These are phyloP conservation scores for Corynespora cassiicola DNA, from an alignment of 2,329 filamentous ascomycete species.

Conservation along the genomic window DNA sequence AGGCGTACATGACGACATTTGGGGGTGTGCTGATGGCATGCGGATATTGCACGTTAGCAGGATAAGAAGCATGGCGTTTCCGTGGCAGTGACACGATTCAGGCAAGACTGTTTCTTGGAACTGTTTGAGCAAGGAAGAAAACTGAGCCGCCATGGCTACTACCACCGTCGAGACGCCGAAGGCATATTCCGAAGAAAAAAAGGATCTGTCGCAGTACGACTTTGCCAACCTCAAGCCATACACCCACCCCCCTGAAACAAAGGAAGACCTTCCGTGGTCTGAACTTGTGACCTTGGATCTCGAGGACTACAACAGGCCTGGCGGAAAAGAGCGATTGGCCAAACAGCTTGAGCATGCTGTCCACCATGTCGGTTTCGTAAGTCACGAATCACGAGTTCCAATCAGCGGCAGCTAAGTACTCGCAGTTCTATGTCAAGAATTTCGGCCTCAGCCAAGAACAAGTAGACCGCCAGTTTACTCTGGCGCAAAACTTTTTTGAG, in stretches of 20 bases:
- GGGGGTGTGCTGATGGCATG: slow-evolving; percentile 20
- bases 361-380: slow-evolving; percentile 51
- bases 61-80: no score
- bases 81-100: slow-evolving; percentile 1
- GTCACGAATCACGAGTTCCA: slow-evolving; percentile 5
- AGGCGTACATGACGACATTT: slow-evolving; percentile 21
- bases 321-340: slow-evolving; percentile 61
- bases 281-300: slow-evolving; percentile 66
- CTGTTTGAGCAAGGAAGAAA: background rate
- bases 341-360: slow-evolving; percentile 63
- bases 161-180: slow-evolving; percentile 20
- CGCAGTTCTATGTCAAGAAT: slow-evolving; percentile 67
- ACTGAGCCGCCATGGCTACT: slow-evolving; percentile 20
- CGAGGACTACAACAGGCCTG: slow-evolving; percentile 59
- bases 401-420: background rate
- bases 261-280: slow-evolving; percentile 58
- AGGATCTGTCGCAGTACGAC: slow-evolving; percentile 37
- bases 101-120: slow-evolving; percentile 1
- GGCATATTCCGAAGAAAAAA: slow-evolving; percentile 4
- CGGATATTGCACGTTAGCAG: no score
- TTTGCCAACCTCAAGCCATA: slow-evolving; percentile 43
- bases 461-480: slow-evolving; percentile 66
- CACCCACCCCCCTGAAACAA: slow-evolving; percentile 56
- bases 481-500: slow-evolving; percentile 65
- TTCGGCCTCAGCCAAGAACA: slow-evolving; percentile 67